A percentile compares a stretch with the other conserved stretches of the same genome.
These are phyloP conservation scores for Balansia obtecta DNA, from an alignment of 2,329 filamentous ascomycete species.

Conservation along the genomic window DNA sequence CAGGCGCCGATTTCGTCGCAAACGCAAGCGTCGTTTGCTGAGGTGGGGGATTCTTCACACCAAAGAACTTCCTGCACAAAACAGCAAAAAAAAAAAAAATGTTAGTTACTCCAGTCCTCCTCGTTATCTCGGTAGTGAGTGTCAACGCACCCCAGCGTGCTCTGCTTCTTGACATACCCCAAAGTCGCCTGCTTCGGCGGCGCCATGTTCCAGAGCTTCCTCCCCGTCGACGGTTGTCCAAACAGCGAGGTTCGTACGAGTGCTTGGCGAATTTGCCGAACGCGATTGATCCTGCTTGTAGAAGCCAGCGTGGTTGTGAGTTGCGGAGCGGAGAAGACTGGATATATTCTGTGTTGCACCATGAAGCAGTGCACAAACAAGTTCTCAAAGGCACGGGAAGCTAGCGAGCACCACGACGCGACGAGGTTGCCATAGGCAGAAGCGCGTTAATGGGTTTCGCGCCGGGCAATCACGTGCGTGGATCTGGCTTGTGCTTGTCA, in stretches of 20 bases:
- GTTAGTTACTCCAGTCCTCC: no score
- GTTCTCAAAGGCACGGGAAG: constrained; percentile 5
- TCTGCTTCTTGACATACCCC: constrained; percentile 76
- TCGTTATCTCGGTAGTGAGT: no score
- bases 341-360: neutral
- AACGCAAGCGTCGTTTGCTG: constrained; percentile 68
- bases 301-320: constrained; percentile 4
- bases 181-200: constrained; percentile 66
- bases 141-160: constrained; percentile 53
- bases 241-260: constrained; percentile 2
- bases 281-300: constrained; percentile 4
- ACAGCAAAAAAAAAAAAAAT: constrained; percentile 2
- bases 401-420: constrained; percentile 19
- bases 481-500: no score
- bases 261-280: constrained; percentile 4
- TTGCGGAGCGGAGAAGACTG: neutral
- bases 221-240: neutral
- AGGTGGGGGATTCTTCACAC: constrained; percentile 39
- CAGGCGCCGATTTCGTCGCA: constrained; percentile 39
- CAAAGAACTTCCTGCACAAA: constrained; percentile 69
- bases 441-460: constrained; percentile 26
- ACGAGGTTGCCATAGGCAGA: constrained; percentile 19
- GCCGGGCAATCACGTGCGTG: constrained; percentile 9
- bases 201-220: constrained; percentile 25
- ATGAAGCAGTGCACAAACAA: neutral